A percentile compares a stretch with the other conserved stretches of the same genome.
Conservation (phyloP, 305 asterid genomes). For the Vinca major region DNA sequence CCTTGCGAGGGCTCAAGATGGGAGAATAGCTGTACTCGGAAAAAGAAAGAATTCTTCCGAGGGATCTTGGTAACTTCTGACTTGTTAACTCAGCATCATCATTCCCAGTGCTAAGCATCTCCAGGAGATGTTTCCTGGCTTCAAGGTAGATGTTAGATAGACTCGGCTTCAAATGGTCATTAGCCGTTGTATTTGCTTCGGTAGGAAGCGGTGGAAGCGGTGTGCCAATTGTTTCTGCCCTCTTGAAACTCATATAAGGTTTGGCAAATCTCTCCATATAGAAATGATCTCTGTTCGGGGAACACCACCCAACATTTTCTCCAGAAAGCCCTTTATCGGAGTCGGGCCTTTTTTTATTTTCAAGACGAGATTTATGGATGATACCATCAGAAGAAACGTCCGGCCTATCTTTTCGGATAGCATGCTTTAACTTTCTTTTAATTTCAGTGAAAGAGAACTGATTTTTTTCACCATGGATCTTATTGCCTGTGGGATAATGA, state of each 20-base stretch:
- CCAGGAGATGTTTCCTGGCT: constrained; percentile 87
- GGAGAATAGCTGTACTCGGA: constrained; percentile 59
- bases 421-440: constrained; percentile 74
- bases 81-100: constrained; percentile 30
- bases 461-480: constrained; percentile 35
- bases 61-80: constrained; percentile 44
- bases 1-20: constrained; percentile 50
- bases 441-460: constrained; percentile 79
- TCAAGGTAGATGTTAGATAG: constrained; percentile 60
- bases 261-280: constrained; percentile 58
- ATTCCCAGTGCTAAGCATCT: constrained; percentile 55
- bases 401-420: constrained; percentile 69
- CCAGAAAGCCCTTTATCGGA: constrained; percentile 40
- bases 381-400: constrained; percentile 29
- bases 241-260: constrained; percentile 39
- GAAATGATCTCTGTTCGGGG: constrained; percentile 93
- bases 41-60: constrained; percentile 72
- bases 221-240: constrained; percentile 35
- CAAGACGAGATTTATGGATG: constrained; percentile 21
- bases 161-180: constrained; percentile 29
- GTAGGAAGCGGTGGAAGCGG: constrained; percentile 33
- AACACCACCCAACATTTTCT: constrained; percentile 64
- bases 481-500: constrained; percentile 18
- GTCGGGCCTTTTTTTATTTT: constrained; percentile 33
- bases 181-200: constrained; percentile 14